Conservation (phyloP, 371 early-diverging fungal species). For the Rhizomucor miehei region DNA sequence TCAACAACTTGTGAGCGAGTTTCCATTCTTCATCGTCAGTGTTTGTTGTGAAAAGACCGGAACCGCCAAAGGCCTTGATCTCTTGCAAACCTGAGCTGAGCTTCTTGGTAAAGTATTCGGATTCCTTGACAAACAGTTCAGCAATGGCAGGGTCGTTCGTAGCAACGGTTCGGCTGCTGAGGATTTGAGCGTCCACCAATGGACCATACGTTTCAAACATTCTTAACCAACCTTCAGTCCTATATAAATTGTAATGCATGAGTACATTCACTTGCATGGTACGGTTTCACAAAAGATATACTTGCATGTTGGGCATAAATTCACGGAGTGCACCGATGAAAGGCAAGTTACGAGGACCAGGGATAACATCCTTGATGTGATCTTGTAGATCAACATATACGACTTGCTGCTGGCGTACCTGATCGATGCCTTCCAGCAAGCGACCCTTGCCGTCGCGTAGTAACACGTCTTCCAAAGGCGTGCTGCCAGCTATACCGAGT, state of each 20-base stretch:
- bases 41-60: conserved; percentile 46
- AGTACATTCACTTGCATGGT: background rate
- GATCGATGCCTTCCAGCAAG: conserved; percentile 21
- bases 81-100: conserved; percentile 21
- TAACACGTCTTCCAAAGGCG: conserved; percentile 10
- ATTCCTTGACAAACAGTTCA: conserved; percentile 33
- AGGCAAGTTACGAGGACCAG: conserved; percentile 25
- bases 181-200: conserved; percentile 15
- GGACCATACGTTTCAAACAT: conserved; percentile 30
- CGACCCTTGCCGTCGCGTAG: conserved; percentile 14
- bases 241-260: background rate
- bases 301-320: conserved; percentile 24
- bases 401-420: conserved; percentile 23
- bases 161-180: conserved; percentile 11
- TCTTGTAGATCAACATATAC: conserved; percentile 20
- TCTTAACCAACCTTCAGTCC: conserved; percentile 11
- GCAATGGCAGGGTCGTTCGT: conserved; percentile 40
- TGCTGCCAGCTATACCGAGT: conserved; percentile 15
- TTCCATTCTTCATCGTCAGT: conserved; percentile 44
- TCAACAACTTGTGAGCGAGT: conserved; percentile 50
- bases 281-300: background rate
- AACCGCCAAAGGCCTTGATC: conserved; percentile 35
- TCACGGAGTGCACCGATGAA: conserved; percentile 29
- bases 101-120: conserved; percentile 44
- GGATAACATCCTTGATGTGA: conserved; percentile 19